A percentile compares a stretch with the other conserved stretches of the same genome.
Conservation (phyloP, 352 stramenopile species). For the Thalassiosira gravida region DNA sequence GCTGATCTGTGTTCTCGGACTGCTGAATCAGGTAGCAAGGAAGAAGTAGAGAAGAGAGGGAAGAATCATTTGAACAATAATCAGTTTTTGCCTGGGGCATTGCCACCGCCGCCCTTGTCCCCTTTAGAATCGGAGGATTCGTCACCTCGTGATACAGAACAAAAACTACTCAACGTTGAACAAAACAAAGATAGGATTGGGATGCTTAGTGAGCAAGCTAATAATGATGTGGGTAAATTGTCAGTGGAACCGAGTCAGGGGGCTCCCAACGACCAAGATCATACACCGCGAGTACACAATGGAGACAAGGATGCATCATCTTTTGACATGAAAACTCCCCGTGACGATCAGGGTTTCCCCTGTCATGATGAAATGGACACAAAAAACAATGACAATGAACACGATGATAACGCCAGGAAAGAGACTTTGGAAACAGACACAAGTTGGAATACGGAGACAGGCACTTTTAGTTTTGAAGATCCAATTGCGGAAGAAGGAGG, state of each 20-base stretch:
- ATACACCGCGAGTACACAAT: constrained; percentile 28
- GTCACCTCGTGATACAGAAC: constrained; percentile 10
- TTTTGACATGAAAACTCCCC: constrained; percentile 12
- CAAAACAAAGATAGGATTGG: not conserved
- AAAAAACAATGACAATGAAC: constrained; percentile 7
- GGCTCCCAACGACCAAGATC: constrained; percentile 11
- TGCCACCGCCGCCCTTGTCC: constrained; percentile 32
- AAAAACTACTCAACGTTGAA: constrained; percentile 2
- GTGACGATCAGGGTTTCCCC: constrained; percentile 18
- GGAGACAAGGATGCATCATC: constrained; percentile 20
- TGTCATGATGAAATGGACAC: constrained; percentile 10
- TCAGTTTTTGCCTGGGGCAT: constrained; percentile 3
- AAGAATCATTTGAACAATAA: constrained; percentile 21
- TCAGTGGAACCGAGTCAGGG: too few species aligned
- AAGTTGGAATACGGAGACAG: constrained; percentile 18
- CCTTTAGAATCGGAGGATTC: constrained; percentile 36
- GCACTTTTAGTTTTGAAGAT: constrained; percentile 30
- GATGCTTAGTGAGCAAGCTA: too few species aligned
- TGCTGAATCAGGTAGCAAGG: constrained; percentile 26
- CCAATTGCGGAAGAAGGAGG: constrained; percentile 15
- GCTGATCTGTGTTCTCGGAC: constrained; percentile 66
- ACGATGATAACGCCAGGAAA: not conserved
- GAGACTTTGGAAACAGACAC: constrained; percentile 15
- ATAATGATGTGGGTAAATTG: too few species aligned
- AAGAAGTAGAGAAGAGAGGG: constrained; percentile 8